Base-by-base conservation (phyloP, 331 rosid species). In the Quercus phellos region DNA sequence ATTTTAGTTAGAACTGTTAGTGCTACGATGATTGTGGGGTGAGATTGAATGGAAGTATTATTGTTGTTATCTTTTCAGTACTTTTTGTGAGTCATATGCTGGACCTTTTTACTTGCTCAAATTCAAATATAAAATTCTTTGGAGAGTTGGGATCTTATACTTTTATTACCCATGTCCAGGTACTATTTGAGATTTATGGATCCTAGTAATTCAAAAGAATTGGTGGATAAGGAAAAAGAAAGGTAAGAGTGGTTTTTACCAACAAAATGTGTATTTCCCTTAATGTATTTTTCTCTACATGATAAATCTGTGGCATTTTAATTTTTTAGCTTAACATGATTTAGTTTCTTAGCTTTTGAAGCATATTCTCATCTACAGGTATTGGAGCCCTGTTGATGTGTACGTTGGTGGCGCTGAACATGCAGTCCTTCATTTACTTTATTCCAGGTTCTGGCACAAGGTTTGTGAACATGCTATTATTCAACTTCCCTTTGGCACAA, bases 381-480 rank as follows among this genome's bases (percentile, higher is more conserved):
- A 94, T 74, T 94, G 99, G 99, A 80, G 97, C 79, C 98, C 97
- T 60, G 99, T 94, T 84, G 99, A 94, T 80, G 96, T 92, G 46
- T 92, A 92, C 27, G 97, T 94, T 84, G 99, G 97, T 56, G 99
- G 98, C 69, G 99, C 99, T 58, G 99, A 92, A 85, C 99, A 94
- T 81, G 99, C 99, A 6, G 99, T 94, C 85, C 99, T 94, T 78
- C 99, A 94, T 82, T 84, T 94, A 89, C 91, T 94, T 58, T 94
- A 94, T 86, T 89, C 99, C 84, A 87, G 99, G 78, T 94, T 94
- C 85, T 94, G 99, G 99, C 99, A 92, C 90, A 94, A 94, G 99
- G 99, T 94, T 32, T 74, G 88, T 77, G 63, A 43, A 30, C 51
- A 34, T 68, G 21, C 70, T 63, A 32, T 73, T 54, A n/a, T 42